Evolutionary conservation across 2,329 filamentous ascomycete genomes (phyloP), one percentile per base, ranked within the genome.

Genomic region (Onygena corvina): DNA sequence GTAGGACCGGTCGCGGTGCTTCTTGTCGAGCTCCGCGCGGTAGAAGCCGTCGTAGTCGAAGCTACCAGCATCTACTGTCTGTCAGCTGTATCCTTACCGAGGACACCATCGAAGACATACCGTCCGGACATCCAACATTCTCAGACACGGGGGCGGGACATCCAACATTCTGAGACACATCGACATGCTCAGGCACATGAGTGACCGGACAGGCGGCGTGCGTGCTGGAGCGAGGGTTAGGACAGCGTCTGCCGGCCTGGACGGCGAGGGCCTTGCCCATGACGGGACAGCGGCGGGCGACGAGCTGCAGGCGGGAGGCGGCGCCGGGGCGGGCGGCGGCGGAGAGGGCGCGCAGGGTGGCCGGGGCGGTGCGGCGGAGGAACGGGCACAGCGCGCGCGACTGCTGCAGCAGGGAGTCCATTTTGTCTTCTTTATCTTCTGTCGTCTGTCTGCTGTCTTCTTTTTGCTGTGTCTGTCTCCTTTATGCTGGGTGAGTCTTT

Each of bases 1-100:
- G 74, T 98, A 98, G 47, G 89, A 95, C 74, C 95, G 96, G 76
- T 98, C 92, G 76, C 94, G 89, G 77, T 94, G 92, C 74, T 98
- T 98, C 79, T 95, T 96, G 60, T 95, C 87, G 58, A 98, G 71
- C 67, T 98, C 90, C 53, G 73, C 73, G 56, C 82, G 72, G 71
- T 96, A 98, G 69, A 95, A 98, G 42, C 67, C 78, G 61, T 94
- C 81, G 62, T 98, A 98, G 68, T 96, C 77, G 68, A 95, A 98
- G 61, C 81, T 86, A 52, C 67, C 63, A 20, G 67, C 61, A 30
- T 67, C 11, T 2, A 18, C 31, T 20, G n/a, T n/a, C n/a, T n/a
- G n/a, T n/a, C n/a, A n/a, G n/a, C n/a, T n/a, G 68, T 53, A 38
- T 67, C 68, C 50, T 76, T 70, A 53, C 88, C 85, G 36, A 94